phyloP scores from a whole-genome alignment of 2,329 filamentous ascomycete genomes.

The Trichophyton rubrum region DNA sequence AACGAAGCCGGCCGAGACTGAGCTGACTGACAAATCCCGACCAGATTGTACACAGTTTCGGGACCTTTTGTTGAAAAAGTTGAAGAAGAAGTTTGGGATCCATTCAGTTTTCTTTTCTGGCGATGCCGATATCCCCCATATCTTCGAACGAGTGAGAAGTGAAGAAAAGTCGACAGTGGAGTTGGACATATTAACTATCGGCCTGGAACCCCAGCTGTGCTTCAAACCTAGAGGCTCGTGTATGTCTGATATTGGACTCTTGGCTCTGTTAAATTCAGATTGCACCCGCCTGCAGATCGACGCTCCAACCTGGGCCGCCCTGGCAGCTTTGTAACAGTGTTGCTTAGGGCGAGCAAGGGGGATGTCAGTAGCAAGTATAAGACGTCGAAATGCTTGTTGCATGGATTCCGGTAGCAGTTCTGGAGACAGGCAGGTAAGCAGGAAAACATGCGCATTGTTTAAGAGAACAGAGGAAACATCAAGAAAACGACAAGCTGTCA shows the following conservation, averaged over 20 bases:
- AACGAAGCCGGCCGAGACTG: constrained; percentile 3
- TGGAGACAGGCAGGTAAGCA: not conserved
- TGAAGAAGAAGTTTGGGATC: not conserved
- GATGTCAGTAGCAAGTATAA: not conserved
- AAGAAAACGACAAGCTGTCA: not conserved
- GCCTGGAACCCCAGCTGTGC: constrained; percentile 4
- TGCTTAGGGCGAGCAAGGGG: not conserved
- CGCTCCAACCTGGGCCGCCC: constrained; percentile 2
- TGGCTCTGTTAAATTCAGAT: not conserved
- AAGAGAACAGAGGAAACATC: not conserved
- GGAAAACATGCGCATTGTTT: not conserved
- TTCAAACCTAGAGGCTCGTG: constrained; percentile 3
- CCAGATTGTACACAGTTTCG: not conserved
- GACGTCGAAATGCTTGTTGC: not conserved
- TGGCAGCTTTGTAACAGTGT: not conserved
- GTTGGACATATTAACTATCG: not conserved
- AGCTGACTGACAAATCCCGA: constrained; percentile 2
- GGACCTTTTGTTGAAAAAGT: not conserved
- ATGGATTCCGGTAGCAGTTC: not conserved
- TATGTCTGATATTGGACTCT: not conserved
- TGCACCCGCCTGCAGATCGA: constrained; percentile 2
- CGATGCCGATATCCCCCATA: not conserved
- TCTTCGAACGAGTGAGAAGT: not conserved
- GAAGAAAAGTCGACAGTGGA: not conserved
- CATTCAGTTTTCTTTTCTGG: not conserved